Conservation (phyloP, 192 early-diverging fungal species). For the Helicostylum pulchrum region DNA sequence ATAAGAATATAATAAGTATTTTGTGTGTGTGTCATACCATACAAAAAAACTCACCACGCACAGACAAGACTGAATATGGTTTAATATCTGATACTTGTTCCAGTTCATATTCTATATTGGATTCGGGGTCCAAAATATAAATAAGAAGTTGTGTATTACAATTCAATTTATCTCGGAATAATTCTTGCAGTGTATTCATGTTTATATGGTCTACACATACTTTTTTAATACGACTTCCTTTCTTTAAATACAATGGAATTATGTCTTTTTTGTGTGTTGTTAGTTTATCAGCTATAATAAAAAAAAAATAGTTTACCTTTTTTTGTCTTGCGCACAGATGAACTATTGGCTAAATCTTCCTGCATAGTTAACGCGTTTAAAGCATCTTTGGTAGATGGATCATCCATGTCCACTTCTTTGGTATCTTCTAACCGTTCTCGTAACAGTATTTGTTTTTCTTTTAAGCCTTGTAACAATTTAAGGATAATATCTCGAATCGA, state of each 20-base stretch:
- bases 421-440: slow-evolving; percentile 29
- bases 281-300: too few relatives aligned
- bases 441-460: slow-evolving; percentile 48
- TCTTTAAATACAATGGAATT: slow-evolving; percentile 49
- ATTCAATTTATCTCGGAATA: slow-evolving; percentile 67
- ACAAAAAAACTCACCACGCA: slow-evolving; percentile 16
- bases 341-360: slow-evolving; percentile 25
- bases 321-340: slow-evolving; percentile 27
- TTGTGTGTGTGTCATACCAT: slow-evolving; percentile 34
- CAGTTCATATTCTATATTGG: slow-evolving; percentile 58
- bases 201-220: slow-evolving; percentile 45
- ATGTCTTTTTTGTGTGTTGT: background rate
- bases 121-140: slow-evolving; percentile 52
- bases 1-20: slow-evolving; percentile 12
- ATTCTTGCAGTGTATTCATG: slow-evolving; percentile 45
- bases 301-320: background rate
- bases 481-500: slow-evolving; percentile 52
- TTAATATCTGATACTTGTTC: slow-evolving; percentile 58
- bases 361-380: slow-evolving; percentile 24
- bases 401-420: slow-evolving; percentile 24
- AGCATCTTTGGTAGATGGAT: slow-evolving; percentile 26
- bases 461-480: slow-evolving; percentile 47
- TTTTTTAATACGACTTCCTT: slow-evolving; percentile 56
- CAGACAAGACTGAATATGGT: slow-evolving; percentile 46
- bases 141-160: slow-evolving; percentile 52